A percentile compares a stretch with the other conserved stretches of the same genome.
Conservation (phyloP, 306 rosid genomes). For the Cotoneaster glaucophyllus region DNA sequence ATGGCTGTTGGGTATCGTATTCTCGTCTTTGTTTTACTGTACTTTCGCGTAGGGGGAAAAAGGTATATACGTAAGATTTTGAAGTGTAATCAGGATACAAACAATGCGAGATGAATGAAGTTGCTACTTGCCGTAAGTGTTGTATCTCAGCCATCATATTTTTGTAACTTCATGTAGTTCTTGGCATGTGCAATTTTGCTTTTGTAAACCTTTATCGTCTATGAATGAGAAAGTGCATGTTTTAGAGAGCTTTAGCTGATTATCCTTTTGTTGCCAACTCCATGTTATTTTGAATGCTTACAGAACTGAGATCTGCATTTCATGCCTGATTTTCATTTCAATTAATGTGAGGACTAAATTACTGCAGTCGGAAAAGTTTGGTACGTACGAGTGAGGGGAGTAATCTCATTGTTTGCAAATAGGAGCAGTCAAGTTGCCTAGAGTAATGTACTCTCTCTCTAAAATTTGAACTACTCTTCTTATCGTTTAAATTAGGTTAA, state of each 20-base stretch:
- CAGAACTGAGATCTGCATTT: neutral
- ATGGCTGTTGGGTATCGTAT: slow-evolving; percentile 81
- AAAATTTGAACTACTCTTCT: neutral
- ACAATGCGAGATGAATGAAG: slow-evolving; percentile 48
- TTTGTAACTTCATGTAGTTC: slow-evolving; percentile 30
- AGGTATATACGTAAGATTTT: slow-evolving; percentile 36
- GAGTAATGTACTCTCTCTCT: neutral
- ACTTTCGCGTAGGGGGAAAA: slow-evolving; percentile 42
- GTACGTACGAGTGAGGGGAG: neutral
- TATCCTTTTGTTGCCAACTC: neutral
- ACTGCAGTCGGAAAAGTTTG: neutral
- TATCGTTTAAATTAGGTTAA: neutral
- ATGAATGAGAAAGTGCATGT: slow-evolving; percentile 28
- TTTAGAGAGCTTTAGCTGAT: slow-evolving; percentile 2
- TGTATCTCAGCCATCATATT: slow-evolving; percentile 15
- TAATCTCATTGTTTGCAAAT: neutral
- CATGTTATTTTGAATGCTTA: neutral
- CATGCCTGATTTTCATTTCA: neutral
- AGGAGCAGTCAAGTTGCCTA: neutral
- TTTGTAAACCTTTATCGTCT: slow-evolving; percentile 8
- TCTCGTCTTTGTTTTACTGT: slow-evolving; percentile 48
- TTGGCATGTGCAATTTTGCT: slow-evolving; percentile 20
- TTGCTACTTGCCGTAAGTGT: slow-evolving; percentile 11
- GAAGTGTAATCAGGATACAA: slow-evolving; percentile 48
- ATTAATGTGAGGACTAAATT: neutral